Base-by-base conservation (phyloP, 1,284 basidiomycete genomes). In the Baeospora myosura region DNA sequence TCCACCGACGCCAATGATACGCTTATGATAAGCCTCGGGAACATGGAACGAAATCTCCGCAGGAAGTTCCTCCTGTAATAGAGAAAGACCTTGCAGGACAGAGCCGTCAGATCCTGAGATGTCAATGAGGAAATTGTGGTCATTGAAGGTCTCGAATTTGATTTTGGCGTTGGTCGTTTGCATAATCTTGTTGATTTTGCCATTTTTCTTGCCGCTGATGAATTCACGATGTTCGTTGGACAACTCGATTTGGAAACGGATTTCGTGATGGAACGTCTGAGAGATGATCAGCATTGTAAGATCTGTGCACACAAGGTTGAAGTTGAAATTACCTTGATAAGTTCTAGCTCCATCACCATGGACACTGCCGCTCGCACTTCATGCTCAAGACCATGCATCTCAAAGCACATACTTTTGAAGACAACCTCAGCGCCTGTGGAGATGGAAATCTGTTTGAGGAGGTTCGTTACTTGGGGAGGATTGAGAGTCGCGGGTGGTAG, bases 41-140 rank as follows among this genome's bases (percentile, higher is more conserved):
- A 98, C 93, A 64, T 98, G 94, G 78, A 98, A 98, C 18, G 93
- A 97, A 41, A 97, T 88, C 64, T 98, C 95, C n/a, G 96, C 94
- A 1, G 95, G 95, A 14, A 98, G 69, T 64, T 98, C 95, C 61
- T 98, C 95, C 64, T 97, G 92, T 21, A 98, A 69, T 48, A 97
- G 74, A 4, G 82, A 81, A 33, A 98, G 72, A 16, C 96, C 93
- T 56, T 92, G 86, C 17, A 98, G 66, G 18, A 93, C 87, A 21
- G 85, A 86, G 24, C 65, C 69, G 57, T 93, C 88, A 50, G 78
- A 85, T 18, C 89, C 88, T 14, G 88, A 77, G 52, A 93, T 83
- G 62, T 97, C 93, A 61, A 98, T 98, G 54, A 98, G 75, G 69
- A 98, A 98, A 64, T 98, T 98, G 69, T 96, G 88, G 61, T 98